Evolutionary conservation across 2,329 filamentous ascomycete species (phyloP).

Genomic region (Amesomyces nigricolor): DNA sequence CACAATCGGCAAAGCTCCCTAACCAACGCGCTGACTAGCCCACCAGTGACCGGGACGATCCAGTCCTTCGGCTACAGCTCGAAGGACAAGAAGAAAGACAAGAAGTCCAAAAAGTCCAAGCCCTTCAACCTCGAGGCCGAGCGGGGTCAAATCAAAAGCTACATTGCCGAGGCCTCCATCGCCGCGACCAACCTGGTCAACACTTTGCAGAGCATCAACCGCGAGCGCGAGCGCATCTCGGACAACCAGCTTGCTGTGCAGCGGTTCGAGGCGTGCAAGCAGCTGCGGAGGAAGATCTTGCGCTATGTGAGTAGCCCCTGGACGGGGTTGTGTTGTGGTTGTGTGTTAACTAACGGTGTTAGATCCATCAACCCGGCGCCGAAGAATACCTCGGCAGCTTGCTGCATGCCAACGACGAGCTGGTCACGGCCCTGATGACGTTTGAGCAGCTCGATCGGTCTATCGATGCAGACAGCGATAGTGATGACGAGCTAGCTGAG

Average conservation of each 20-base stretch:
- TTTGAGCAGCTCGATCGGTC: slow-evolving; percentile 90
- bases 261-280: slow-evolving; percentile 82
- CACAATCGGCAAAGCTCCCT: neutral
- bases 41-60: slow-evolving; percentile 25
- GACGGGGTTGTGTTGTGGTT: neutral
- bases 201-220: slow-evolving; percentile 80
- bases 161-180: slow-evolving; percentile 85
- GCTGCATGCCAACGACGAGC: slow-evolving; percentile 89
- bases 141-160: slow-evolving; percentile 77
- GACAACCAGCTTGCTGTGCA: slow-evolving; percentile 70
- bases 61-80: slow-evolving; percentile 41
- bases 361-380: slow-evolving; percentile 84
- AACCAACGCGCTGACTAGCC: neutral
- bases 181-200: slow-evolving; percentile 89
- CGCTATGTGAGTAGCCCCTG: slow-evolving; percentile 58
- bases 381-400: slow-evolving; percentile 90
- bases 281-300: slow-evolving; percentile 74
- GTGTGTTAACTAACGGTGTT: slow-evolving; percentile 21
- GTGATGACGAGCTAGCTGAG: slow-evolving; percentile 61
- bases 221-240: slow-evolving; percentile 81
- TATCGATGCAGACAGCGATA: slow-evolving; percentile 69
- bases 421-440: slow-evolving; percentile 88
- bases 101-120: slow-evolving; percentile 54
- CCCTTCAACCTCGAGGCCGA: slow-evolving; percentile 82
- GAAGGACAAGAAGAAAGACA: slow-evolving; percentile 49